These are phyloP conservation scores for Apiotrichum sp. DNA, from an alignment of 1,284 basidiomycete genomes.

Conservation along the genomic window DNA sequence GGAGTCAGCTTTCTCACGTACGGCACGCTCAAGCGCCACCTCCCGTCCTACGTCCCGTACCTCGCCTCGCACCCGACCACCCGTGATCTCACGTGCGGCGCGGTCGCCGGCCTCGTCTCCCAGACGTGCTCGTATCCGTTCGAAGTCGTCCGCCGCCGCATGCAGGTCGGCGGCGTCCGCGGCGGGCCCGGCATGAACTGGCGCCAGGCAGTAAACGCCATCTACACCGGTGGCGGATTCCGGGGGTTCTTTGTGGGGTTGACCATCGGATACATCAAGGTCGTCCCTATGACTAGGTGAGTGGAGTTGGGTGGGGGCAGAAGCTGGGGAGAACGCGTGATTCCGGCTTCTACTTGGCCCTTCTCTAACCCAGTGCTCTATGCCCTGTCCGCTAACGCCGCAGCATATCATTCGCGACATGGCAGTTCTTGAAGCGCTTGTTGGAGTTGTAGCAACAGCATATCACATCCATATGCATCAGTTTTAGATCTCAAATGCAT, in stretches of 20 bases:
- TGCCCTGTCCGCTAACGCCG: constrained; percentile 3
- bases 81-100: constrained; percentile 69
- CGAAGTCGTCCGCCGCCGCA: constrained; percentile 84
- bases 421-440: constrained; percentile 46
- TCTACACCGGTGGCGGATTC: constrained; percentile 69
- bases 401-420: constrained; percentile 48
- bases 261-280: constrained; percentile 88
- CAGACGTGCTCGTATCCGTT: constrained; percentile 96
- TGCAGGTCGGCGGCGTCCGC: constrained; percentile 86
- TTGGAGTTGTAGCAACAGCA: constrained; percentile 37
- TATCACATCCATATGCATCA: constrained; percentile 4
- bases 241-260: constrained; percentile 91
- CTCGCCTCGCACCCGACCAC: constrained; percentile 43
- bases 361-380: not conserved
- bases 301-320: constrained; percentile 8
- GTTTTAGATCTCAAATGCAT: not conserved
- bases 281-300: constrained; percentile 83
- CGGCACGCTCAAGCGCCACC: constrained; percentile 68
- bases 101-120: constrained; percentile 77
- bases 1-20: constrained; percentile 93
- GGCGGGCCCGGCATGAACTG: constrained; percentile 58
- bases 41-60: constrained; percentile 48
- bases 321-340: no score
- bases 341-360: not conserved
- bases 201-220: constrained; percentile 64